Evolutionary conservation across 257 asterid species (phyloP).

Genomic region (Leonotis leonurus): DNA sequence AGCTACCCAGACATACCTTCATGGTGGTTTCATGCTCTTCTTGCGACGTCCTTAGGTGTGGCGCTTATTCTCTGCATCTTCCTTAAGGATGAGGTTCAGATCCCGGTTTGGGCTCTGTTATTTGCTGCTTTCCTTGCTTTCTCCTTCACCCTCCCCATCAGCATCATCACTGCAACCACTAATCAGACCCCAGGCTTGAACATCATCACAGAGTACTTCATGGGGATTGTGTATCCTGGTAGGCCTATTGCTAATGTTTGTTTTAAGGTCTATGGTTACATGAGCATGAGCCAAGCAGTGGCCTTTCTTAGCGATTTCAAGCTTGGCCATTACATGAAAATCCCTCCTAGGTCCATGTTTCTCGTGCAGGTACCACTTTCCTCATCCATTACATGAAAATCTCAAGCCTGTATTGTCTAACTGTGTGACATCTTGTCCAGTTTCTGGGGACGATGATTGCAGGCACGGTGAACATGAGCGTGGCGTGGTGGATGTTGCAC

Average conservation of each 20-base stretch:
- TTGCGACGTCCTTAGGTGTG: slow-evolving; percentile 30
- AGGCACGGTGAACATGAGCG: slow-evolving; percentile 27
- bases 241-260: slow-evolving; percentile 70
- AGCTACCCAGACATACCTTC: slow-evolving; percentile 58
- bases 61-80: slow-evolving; percentile 47
- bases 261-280: slow-evolving; percentile 66
- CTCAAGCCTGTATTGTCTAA: too few species aligned
- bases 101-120: slow-evolving; percentile 69
- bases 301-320: slow-evolving; percentile 74
- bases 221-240: slow-evolving; percentile 74
- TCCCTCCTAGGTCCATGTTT: slow-evolving; percentile 83
- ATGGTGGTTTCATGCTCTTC: slow-evolving; percentile 68
- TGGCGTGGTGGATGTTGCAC: slow-evolving; percentile 32
- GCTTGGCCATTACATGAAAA: slow-evolving; percentile 84
- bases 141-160: slow-evolving; percentile 54
- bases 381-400: too few species aligned
- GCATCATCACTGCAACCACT: slow-evolving; percentile 74
- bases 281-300: slow-evolving; percentile 75
- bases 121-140: slow-evolving; percentile 49
- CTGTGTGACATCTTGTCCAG: neutral
- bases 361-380: slow-evolving; percentile 60
- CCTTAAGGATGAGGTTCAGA: slow-evolving; percentile 46
- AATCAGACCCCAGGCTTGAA: slow-evolving; percentile 77
- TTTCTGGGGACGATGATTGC: slow-evolving; percentile 26
- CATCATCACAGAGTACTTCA: slow-evolving; percentile 55